phyloP scores from a whole-genome alignment of 495 filamentous ascomycete genomes.

The Tuber melanosporum region DNA sequence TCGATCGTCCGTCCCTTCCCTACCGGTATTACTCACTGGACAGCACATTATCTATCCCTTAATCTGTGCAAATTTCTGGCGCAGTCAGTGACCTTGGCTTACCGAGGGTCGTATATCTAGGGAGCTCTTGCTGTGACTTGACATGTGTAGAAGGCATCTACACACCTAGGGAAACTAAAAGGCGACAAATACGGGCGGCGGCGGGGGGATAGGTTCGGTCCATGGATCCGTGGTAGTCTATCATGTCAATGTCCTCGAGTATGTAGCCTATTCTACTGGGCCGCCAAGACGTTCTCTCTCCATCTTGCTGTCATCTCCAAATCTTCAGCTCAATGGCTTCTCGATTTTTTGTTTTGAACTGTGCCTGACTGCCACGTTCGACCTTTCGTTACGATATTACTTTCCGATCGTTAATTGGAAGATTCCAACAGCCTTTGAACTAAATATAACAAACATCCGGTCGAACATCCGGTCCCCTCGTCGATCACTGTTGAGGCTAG shows the following conservation, averaged over 20 bases:
- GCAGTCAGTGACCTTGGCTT: neutral
- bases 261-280: neutral
- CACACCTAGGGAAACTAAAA: neutral
- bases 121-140: neutral
- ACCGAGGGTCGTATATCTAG: neutral
- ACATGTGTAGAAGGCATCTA: neutral
- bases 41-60: conserved; percentile 1
- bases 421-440: neutral
- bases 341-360: neutral
- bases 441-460: neutral
- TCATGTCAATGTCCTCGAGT: neutral
- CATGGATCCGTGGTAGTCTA: neutral
- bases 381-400: neutral
- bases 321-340: neutral
- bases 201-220: neutral
- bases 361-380: conserved; percentile 1
- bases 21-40: neutral
- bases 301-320: neutral
- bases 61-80: neutral
- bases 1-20: neutral
- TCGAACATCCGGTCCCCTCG: neutral
- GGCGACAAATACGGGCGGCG: neutral
- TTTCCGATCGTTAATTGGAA: neutral
- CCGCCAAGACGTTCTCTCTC: neutral
- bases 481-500: neutral